phyloP scores from a whole-genome alignment of 2,329 filamentous ascomycete species.

The Xylaria sp. region DNA sequence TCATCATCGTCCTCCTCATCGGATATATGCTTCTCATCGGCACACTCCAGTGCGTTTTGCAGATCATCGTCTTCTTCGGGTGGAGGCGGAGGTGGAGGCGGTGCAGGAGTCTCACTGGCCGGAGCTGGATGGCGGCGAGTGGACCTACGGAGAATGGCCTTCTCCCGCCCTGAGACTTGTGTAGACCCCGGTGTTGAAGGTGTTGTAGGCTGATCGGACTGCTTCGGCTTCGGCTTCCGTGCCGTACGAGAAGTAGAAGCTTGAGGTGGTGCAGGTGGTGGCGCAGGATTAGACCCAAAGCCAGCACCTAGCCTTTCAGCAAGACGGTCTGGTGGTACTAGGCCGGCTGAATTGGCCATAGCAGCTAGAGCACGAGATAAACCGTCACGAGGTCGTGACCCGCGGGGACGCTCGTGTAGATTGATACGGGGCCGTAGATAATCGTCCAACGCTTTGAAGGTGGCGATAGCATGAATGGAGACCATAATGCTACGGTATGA shows the following conservation, averaged over 20 bases:
- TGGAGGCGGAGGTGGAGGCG: conserved; percentile 64
- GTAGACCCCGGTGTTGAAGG: conserved; percentile 58
- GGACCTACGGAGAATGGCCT: conserved; percentile 69
- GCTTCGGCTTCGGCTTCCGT: conserved; percentile 61
- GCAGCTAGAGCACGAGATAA: conserved; percentile 77
- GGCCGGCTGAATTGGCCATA: conserved; percentile 77
- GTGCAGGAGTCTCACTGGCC: conserved; percentile 61
- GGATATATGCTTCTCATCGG: conserved; percentile 87
- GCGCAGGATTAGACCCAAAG: conserved; percentile 53
- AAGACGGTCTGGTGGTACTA: conserved; percentile 64
- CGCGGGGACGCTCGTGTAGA: conserved; percentile 77
- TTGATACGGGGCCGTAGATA: conserved; percentile 92
- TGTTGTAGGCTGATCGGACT: conserved; percentile 54
- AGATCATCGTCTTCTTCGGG: conserved; percentile 69
- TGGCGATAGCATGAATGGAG: conserved; percentile 97
- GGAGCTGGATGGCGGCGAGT: conserved; percentile 68
- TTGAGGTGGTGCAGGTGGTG: conserved; percentile 53
- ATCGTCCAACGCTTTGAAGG: conserved; percentile 96
- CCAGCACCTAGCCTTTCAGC: conserved; percentile 56
- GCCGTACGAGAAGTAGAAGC: conserved; percentile 59
- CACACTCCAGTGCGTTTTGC: conserved; percentile 85
- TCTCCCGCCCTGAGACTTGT: conserved; percentile 66
- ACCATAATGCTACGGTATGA: conserved; percentile 96
- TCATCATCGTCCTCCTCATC: conserved; percentile 77
- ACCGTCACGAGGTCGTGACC: conserved; percentile 69